These are phyloP conservation scores for Thielaviopsis populi DNA, from an alignment of 2,329 filamentous ascomycete genomes.

Conservation along the genomic window DNA sequence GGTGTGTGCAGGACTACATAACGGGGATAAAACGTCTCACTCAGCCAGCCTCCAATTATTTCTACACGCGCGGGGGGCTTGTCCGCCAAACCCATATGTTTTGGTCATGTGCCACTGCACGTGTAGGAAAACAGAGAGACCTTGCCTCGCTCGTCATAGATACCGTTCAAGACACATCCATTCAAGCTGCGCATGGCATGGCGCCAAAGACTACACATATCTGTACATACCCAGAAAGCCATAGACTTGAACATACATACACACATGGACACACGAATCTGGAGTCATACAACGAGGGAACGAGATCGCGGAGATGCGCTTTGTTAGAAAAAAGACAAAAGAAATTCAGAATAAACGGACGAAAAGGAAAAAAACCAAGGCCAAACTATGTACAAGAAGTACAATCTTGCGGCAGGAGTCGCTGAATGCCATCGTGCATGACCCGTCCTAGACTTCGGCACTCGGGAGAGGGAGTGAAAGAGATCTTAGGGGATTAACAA, in stretches of 20 bases:
- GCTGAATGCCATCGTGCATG: background rate
- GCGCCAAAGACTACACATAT: background rate
- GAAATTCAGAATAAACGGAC: slow-evolving; percentile 2
- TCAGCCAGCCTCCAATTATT: background rate
- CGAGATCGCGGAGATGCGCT: background rate
- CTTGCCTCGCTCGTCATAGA: no score
- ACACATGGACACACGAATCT: no score
- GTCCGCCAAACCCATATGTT: no score
- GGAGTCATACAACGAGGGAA: background rate
- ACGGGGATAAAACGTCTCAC: background rate
- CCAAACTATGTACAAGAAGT: slow-evolving; percentile 5
- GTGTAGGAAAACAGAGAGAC: no score
- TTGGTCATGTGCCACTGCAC: no score
- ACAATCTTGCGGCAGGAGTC: background rate
- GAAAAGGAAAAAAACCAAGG: background rate
- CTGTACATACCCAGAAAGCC: background rate
- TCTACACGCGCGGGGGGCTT: no score
- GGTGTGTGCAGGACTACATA: no score
- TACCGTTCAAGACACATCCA: no score
- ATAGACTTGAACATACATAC: background rate
- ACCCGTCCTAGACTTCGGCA: background rate
- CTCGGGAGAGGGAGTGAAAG: background rate
- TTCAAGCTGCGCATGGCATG: background rate
- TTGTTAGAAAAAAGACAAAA: background rate
- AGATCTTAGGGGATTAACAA: background rate